phyloP scores from a whole-genome alignment of 805 yeast genomes.

The Blastobotrys attinorum region DNA sequence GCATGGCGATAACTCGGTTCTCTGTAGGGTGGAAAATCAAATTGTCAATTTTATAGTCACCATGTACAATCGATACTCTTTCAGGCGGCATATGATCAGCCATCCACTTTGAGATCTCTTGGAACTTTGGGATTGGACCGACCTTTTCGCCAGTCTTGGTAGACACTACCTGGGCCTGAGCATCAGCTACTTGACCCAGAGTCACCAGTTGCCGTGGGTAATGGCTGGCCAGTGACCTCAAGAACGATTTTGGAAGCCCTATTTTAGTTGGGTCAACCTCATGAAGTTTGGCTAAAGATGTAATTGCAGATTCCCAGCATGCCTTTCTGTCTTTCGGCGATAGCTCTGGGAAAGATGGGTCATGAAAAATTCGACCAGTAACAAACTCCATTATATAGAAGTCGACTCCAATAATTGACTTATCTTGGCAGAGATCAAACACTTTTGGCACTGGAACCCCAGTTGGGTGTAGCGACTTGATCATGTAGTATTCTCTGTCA shows the following conservation, averaged over 20 bases:
- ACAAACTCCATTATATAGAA: slow-evolving; percentile 57
- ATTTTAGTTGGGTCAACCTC: slow-evolving; percentile 39
- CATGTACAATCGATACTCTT: slow-evolving; percentile 45
- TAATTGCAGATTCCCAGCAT: slow-evolving; percentile 43
- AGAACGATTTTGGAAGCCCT: slow-evolving; percentile 36
- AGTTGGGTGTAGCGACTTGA: slow-evolving; percentile 32
- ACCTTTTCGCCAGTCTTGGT: slow-evolving; percentile 27
- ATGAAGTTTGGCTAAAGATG: slow-evolving; percentile 43
- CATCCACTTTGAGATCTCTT: slow-evolving; percentile 36
- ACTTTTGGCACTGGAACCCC: slow-evolving; percentile 50
- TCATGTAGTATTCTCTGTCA: slow-evolving; percentile 50
- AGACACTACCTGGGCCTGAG: slow-evolving; percentile 30
- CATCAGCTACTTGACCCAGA: slow-evolving; percentile 35
- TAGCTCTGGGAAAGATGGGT: slow-evolving; percentile 39
- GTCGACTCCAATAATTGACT: slow-evolving; percentile 43
- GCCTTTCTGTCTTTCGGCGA: slow-evolving; percentile 22
- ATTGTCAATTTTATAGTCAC: slow-evolving; percentile 60
- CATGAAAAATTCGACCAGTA: slow-evolving; percentile 48
- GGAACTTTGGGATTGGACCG: slow-evolving; percentile 42
- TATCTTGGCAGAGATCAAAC: slow-evolving; percentile 48
- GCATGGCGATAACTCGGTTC: slow-evolving; percentile 43
- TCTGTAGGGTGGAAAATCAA: slow-evolving; percentile 50
- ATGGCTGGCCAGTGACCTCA: slow-evolving; percentile 36
- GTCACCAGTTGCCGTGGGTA: slow-evolving; percentile 48
- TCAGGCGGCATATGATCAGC: slow-evolving; percentile 39